A percentile compares a stretch with the other conserved stretches of the same genome.
Conservation (phyloP, 768 basidiomycete species). For the Amanita pseudoporphyria region DNA sequence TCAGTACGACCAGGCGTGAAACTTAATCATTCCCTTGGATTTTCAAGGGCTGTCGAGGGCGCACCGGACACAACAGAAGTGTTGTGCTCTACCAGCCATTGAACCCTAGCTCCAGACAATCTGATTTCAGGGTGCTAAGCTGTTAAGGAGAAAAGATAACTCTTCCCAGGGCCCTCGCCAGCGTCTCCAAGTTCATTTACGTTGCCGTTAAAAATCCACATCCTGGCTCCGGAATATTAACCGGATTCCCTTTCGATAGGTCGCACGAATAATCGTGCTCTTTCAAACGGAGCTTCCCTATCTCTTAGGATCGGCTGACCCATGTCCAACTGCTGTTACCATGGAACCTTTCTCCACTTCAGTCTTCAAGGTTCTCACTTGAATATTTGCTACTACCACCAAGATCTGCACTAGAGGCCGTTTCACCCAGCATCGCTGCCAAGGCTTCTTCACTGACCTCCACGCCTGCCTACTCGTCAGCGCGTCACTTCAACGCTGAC, state of each 20-base stretch:
- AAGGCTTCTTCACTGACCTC: too few relatives aligned
- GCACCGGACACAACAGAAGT: slow-evolving; percentile 65
- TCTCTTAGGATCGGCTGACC: slow-evolving; percentile 80
- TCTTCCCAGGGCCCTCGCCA: slow-evolving; percentile 68
- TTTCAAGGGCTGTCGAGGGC: slow-evolving; percentile 64
- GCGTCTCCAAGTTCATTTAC: slow-evolving; percentile 55
- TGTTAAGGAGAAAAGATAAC: slow-evolving; percentile 75
- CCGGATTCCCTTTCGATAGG: too few relatives aligned
- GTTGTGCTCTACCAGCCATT: slow-evolving; percentile 64
- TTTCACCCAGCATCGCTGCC: slow-evolving; percentile 58
- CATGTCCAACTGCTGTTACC: slow-evolving; percentile 83
- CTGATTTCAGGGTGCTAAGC: slow-evolving; percentile 64
- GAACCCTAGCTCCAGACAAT: slow-evolving; percentile 68
- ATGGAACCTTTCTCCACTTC: slow-evolving; percentile 86
- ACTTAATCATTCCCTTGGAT: slow-evolving; percentile 66
- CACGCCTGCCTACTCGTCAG: too few relatives aligned
- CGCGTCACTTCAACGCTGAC: slow-evolving; percentile 62
- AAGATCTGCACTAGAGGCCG: slow-evolving; percentile 59
- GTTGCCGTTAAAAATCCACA: too few relatives aligned
- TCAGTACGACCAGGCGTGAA: slow-evolving; percentile 67
- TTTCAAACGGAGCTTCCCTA: slow-evolving; percentile 70
- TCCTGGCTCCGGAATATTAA: too few relatives aligned
- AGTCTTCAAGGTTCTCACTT: slow-evolving; percentile 81
- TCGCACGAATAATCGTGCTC: slow-evolving; percentile 51
- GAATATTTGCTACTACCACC: slow-evolving; percentile 87